Evolutionary conservation across 306 rosid genomes (phyloP).

Genomic region (Hylodesmum podocarpum): DNA sequence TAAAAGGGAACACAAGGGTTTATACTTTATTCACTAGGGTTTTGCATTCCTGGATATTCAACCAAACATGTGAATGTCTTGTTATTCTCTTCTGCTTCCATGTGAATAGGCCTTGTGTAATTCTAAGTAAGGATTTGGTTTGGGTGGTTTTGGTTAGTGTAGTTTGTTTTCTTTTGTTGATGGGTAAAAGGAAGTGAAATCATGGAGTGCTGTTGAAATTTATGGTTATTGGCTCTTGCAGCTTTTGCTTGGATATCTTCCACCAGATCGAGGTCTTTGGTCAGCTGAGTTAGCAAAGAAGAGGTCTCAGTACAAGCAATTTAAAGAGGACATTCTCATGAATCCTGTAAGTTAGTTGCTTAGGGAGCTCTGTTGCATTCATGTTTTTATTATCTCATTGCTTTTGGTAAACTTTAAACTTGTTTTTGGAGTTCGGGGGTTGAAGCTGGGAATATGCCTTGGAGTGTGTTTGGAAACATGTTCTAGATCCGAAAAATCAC

Average conservation of each 20-base stretch:
- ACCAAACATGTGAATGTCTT: not conserved
- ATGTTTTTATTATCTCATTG: not conserved
- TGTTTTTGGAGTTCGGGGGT: not conserved
- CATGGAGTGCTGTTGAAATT: not conserved
- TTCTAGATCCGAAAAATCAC: no score
- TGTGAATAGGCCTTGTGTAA: not conserved
- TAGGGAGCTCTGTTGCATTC: not conserved
- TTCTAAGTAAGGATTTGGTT: not conserved
- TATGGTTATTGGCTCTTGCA: constrained; percentile 41
- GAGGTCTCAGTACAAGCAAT: constrained; percentile 90
- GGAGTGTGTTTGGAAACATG: no score
- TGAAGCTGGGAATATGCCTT: not conserved
- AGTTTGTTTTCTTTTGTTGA: not conserved
- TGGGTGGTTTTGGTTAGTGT: constrained; percentile 8
- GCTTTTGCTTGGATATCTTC: constrained; percentile 94
- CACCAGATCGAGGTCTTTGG: constrained; percentile 84
- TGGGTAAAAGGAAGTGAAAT: constrained; percentile 12
- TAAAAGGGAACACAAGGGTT: not conserved
- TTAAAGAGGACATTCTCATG: constrained; percentile 90
- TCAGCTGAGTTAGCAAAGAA: constrained; percentile 80
- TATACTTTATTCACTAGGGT: not conserved
- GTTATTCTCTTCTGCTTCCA: not conserved
- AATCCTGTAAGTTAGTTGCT: constrained; percentile 84
- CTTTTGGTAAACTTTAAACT: not conserved
- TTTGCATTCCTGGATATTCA: not conserved